Percentiles rank a stretch among this genome's conserved stretches.
Evolutionary conservation across 345 rosid species (phyloP).

Genomic region (Brassica cretica): DNA sequence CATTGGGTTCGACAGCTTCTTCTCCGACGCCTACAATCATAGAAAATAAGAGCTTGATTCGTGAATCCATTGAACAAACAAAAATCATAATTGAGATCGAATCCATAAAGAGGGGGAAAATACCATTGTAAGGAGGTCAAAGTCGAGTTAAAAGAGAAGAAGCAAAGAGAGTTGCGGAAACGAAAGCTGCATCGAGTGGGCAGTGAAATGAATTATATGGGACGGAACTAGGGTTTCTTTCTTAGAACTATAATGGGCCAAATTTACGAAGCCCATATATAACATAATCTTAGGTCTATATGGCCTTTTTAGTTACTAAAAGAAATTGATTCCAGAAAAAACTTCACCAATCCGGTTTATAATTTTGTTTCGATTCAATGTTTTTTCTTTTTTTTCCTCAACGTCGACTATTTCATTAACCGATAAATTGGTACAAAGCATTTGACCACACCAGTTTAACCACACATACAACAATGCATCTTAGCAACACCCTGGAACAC

Average conservation of each 20-base stretch:
- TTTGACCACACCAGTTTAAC: background rate
- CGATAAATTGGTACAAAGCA: too few relatives aligned
- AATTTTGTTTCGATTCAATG: too few relatives aligned
- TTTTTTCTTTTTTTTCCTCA: too few relatives aligned
- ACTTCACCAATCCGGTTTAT: background rate
- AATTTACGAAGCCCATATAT: background rate
- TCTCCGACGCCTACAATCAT: conserved; percentile 68
- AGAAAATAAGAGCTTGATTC: background rate
- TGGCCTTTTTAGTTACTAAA: background rate
- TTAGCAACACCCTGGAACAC: background rate
- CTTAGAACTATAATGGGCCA: background rate
- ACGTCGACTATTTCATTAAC: too few relatives aligned
- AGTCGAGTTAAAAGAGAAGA: background rate
- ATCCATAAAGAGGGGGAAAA: background rate
- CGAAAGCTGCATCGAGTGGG: conserved; percentile 13
- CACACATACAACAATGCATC: background rate
- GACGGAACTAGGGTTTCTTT: conserved; percentile 10
- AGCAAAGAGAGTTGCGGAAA: conserved; percentile 18
- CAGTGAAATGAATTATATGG: conserved; percentile 4
- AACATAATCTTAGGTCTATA: background rate
- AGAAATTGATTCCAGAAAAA: too few relatives aligned
- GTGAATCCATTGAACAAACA: background rate
- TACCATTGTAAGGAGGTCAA: conserved; percentile 32
- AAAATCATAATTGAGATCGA: background rate
- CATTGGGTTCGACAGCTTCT: conserved; percentile 86